Percentiles rank a stretch among this genome's conserved stretches.
phyloP scores from a whole-genome alignment of 768 basidiomycete genomes.

The Lactarius psammicola region DNA sequence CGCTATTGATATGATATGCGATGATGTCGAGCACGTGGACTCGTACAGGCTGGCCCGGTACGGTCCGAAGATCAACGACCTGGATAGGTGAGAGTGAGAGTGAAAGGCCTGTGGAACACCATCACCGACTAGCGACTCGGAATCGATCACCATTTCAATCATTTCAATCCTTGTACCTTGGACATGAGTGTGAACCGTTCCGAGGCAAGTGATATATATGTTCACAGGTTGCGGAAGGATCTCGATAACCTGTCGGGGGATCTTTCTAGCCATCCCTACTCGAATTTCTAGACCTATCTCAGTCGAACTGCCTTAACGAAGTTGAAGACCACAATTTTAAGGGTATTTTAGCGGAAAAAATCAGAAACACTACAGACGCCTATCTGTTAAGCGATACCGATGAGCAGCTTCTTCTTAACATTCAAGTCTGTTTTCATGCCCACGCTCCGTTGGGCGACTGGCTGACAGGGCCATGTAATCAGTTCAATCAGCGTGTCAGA shows the following conservation, averaged over 20 bases:
- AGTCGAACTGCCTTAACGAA: conserved; percentile 74
- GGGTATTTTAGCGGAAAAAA: conserved; percentile 46
- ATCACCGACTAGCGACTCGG: not conserved
- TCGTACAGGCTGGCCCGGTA: not conserved
- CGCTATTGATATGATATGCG: too few species aligned
- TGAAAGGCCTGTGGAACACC: not conserved
- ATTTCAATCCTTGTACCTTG: not conserved
- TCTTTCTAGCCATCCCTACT: conserved; percentile 18
- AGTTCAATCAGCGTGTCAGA: conserved; percentile 72
- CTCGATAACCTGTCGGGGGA: conserved; percentile 5
- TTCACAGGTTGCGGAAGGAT: not conserved
- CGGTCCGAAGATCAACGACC: not conserved
- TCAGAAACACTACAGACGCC: conserved; percentile 43
- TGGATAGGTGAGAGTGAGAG: too few species aligned
- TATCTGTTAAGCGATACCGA: conserved; percentile 70
- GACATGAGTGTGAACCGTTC: conserved; percentile 17
- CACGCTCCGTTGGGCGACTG: not conserved
- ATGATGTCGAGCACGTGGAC: too few species aligned
- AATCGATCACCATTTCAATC: not conserved
- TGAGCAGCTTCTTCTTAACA: conserved; percentile 66
- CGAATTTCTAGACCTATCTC: conserved; percentile 35
- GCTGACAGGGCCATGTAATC: conserved; percentile 9
- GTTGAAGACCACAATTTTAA: conserved; percentile 48
- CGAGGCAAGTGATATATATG: conserved; percentile 13
- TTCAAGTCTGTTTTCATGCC: conserved; percentile 49